phyloP scores from a whole-genome alignment of 1,284 basidiomycete species.

The Vanrija humicola region DNA sequence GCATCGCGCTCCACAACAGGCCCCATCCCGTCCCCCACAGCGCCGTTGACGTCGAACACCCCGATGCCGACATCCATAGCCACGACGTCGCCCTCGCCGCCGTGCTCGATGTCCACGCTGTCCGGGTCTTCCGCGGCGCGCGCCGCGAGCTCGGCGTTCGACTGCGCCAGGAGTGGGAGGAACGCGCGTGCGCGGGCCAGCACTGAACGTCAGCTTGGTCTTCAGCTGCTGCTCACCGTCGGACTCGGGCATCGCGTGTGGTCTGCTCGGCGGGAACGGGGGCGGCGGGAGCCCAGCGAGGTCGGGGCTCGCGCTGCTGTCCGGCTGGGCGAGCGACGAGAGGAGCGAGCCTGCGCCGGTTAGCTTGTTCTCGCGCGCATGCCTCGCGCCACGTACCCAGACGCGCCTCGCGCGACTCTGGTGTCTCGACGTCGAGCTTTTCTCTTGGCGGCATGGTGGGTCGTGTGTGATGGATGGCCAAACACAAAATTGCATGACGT shows the following conservation, averaged over 20 bases:
- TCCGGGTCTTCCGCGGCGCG: conserved; percentile 23
- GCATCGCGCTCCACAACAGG: conserved; percentile 24
- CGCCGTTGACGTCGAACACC: conserved; percentile 36
- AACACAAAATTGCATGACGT: no score
- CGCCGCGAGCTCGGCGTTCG: conserved; percentile 30
- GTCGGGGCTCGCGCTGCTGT: background rate
- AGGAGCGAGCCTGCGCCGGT: conserved; percentile 15
- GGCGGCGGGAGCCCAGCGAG: background rate
- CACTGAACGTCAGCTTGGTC: conserved; percentile 12
- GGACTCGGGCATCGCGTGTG: conserved; percentile 11
- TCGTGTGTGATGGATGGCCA: no score
- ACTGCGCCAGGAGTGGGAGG: conserved; percentile 32
- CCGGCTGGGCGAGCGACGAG: conserved; percentile 1
- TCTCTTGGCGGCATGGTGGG: conserved; percentile 2
- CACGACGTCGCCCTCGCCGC: conserved; percentile 3
- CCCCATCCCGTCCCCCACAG: conserved; percentile 4
- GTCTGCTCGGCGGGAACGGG: background rate
- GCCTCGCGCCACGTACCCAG: conserved; percentile 2
- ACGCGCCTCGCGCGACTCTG: conserved; percentile 6
- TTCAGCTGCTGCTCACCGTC: conserved; percentile 7
- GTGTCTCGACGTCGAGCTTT: conserved; percentile 14
- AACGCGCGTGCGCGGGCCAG: conserved; percentile 37
- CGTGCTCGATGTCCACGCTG: conserved; percentile 29
- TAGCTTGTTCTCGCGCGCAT: background rate
- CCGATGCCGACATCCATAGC: conserved; percentile 38